phyloP scores from a whole-genome alignment of 495 filamentous ascomycete genomes.

The Clohesyomyces aquaticus region DNA sequence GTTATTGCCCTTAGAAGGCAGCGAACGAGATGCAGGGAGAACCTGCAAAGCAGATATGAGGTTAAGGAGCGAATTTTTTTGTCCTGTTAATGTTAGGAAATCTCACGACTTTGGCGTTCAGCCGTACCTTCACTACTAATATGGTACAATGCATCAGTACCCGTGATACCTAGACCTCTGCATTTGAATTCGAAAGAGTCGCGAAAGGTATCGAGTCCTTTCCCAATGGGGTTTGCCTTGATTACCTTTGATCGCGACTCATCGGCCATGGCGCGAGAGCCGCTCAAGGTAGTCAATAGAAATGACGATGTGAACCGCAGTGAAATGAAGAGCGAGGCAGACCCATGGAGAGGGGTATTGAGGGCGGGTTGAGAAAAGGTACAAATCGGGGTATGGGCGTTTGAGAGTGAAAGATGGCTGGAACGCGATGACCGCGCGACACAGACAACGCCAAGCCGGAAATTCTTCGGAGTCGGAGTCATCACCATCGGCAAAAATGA shows the following conservation, averaged over 20 bases:
- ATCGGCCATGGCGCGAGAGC: conserved; percentile 14
- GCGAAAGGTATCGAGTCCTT: conserved; percentile 7
- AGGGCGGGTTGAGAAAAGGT: conserved; percentile 14
- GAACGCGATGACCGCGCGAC: conserved; percentile 20
- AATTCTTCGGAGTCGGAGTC: conserved; percentile 31
- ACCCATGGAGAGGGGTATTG: conserved; percentile 9
- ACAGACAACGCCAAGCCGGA: conserved; percentile 30
- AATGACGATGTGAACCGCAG: conserved; percentile 9
- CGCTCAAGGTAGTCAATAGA: conserved; percentile 20
- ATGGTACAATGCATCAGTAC: background rate
- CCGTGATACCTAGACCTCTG: background rate
- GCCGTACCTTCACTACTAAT: conserved; percentile 9
- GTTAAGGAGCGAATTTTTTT: conserved; percentile 2
- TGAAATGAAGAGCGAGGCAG: conserved; percentile 22
- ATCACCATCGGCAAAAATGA: conserved; percentile 30
- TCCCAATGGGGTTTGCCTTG: background rate
- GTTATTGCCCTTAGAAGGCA: conserved; percentile 5
- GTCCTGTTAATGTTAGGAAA: conserved; percentile 9
- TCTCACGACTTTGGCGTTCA: background rate
- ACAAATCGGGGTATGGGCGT: conserved; percentile 21
- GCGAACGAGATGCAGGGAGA: conserved; percentile 11
- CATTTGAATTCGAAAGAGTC: background rate
- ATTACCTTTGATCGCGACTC: conserved; percentile 15
- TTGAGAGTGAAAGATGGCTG: conserved; percentile 26
- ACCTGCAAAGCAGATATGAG: conserved; percentile 9